These are phyloP conservation scores for Klebsormidium nitens DNA, from an alignment of 139 green algal species.

Conservation along the genomic window DNA sequence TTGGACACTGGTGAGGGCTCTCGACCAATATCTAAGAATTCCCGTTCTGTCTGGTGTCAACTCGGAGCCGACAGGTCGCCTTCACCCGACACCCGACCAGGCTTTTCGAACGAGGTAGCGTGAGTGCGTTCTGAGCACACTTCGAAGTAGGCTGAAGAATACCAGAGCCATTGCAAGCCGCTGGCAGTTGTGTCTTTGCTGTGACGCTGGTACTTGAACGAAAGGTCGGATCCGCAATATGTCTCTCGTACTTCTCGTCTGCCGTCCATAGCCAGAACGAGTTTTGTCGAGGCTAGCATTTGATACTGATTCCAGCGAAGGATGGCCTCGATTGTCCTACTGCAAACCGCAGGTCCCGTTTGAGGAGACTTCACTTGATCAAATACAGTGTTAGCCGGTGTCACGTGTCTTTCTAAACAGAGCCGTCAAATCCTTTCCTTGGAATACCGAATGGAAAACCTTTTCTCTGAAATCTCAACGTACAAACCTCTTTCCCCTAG, in stretches of 20 bases:
- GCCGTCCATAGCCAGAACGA: too few species aligned
- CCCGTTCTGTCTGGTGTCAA: not conserved
- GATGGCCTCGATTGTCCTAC: too few species aligned
- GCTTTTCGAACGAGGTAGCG: not conserved
- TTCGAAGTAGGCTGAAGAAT: not conserved
- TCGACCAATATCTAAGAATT: not conserved
- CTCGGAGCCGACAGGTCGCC: not conserved
- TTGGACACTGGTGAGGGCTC: not conserved
- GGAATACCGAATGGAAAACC: not conserved
- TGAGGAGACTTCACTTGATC: too few species aligned
- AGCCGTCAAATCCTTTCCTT: not conserved
- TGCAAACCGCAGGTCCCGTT: too few species aligned
- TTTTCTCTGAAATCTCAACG: not conserved
- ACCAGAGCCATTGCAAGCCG: not conserved
- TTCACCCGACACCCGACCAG: not conserved
- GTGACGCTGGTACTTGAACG: too few species aligned
- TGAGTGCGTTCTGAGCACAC: not conserved
- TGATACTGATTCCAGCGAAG: too few species aligned
- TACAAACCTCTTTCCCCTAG: not conserved
- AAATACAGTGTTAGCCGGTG: too few species aligned
- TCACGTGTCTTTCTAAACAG: too few species aligned
- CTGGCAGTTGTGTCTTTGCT: too few species aligned
- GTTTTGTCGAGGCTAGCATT: too few species aligned
- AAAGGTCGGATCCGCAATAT: too few species aligned
- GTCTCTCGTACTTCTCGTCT: too few species aligned